Evolutionary conservation across 352 stramenopile species (phyloP), one percentile per base, ranked within the genome.

Genomic region (Globisporangium barbulae): DNA sequence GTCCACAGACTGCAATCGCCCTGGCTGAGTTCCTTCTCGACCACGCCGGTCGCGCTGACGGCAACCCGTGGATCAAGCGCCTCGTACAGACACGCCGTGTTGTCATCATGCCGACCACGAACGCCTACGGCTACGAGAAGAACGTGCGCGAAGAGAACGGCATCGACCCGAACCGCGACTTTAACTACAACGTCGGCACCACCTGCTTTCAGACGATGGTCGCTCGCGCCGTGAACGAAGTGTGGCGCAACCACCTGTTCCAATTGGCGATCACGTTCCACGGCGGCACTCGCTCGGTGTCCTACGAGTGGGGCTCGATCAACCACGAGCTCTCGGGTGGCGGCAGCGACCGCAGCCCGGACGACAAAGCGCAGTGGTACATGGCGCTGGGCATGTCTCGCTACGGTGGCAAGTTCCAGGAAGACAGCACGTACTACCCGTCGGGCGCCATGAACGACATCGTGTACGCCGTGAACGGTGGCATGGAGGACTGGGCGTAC

Each of bases 401-500:
- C 13, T 93, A 79, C 39, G 88, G 77, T n/a, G 88, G 84, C 41
- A 78, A 71, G 28, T 93, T 94, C 65, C 64, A 79, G 60, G 76
- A 82, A n/a, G 76, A 71, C 48, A 67, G 67, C 10, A 69, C 65
- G 30, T 85, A 83, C 59, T 96, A 96, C 65, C 75, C 69, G 2
- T 70, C 80, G 31, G 81, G 79, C 13, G 72, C 78, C 1, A 98
- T 98, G 89, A 98, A 98, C 78, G 83, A 97, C 50, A 79, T 98
- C 15, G 90, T 99, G 8, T 99, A 99, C 71, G 87, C 88, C 6
- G 95, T 99, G 25, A 66, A 93, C 35, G 97, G 96, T 52, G 96
- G 94, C 6, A 98, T 98, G 91, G 96, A 99, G 74, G 96, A 99
- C 75, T 99, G 93, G 91, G 89, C 76, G 0, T 98, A 98, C 72